These are phyloP conservation scores for Candida ipomoeae DNA, from an alignment of 805 yeast genomes.

Conservation along the genomic window DNA sequence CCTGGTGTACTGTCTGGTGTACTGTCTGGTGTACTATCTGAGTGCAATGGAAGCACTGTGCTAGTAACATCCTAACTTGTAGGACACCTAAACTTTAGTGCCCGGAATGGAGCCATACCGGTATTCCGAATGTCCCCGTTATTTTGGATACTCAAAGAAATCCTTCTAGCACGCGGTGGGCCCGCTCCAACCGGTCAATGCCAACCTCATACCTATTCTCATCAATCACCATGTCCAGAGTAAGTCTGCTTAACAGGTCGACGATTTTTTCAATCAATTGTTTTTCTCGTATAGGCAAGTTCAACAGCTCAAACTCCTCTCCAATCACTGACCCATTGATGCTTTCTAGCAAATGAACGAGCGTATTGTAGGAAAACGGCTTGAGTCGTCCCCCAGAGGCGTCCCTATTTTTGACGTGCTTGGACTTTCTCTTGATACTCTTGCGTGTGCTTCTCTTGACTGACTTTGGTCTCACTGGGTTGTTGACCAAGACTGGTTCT, in stretches of 20 bases:
- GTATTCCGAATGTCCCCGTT: too few species aligned
- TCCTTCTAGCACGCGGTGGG: constrained; percentile 84
- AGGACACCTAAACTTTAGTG: too few species aligned
- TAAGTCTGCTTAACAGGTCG: constrained; percentile 77
- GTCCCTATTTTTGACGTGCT: constrained; percentile 10
- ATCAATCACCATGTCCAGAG: constrained; percentile 88
- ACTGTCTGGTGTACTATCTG: too few species aligned
- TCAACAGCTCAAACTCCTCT: constrained; percentile 68
- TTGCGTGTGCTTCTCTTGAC: constrained; percentile 19
- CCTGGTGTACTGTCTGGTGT: too few species aligned
- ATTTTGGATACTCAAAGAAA: constrained; percentile 29
- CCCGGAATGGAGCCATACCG: too few species aligned
- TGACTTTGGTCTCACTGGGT: constrained; percentile 31
- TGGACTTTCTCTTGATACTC: constrained; percentile 20
- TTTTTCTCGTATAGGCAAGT: constrained; percentile 71
- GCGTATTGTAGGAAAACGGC: constrained; percentile 41
- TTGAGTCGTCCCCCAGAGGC: constrained; percentile 19
- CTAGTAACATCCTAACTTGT: too few species aligned
- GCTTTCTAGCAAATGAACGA: constrained; percentile 51
- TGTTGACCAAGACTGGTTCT: constrained; percentile 30
- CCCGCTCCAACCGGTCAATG: constrained; percentile 70
- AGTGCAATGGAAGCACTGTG: too few species aligned
- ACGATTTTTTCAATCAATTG: constrained; percentile 79
- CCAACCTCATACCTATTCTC: constrained; percentile 79
- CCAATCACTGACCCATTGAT: constrained; percentile 61